Base-by-base conservation (phyloP, 345 rosid genomes). In the Triadica sebifera region DNA sequence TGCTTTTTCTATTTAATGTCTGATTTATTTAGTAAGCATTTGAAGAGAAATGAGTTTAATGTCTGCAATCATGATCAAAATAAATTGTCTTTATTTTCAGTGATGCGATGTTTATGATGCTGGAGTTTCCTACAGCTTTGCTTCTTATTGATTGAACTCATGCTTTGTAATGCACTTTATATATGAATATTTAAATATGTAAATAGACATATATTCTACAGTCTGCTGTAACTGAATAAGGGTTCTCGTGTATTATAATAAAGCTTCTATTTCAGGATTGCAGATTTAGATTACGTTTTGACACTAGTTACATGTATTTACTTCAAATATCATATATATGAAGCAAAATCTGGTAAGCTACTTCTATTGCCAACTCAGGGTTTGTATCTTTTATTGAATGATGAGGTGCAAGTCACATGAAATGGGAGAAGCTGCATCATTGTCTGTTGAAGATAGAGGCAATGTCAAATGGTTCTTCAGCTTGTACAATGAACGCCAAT, bases 401-500 rank as follows among this genome's bases (percentile, higher is more conserved):
- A 50, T 75, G 51, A 87, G 69, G 53, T 47, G 74, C 71, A 79
- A 61, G 57, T 87, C 81, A 4, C 58, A 37, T 39, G 78, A 37
- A 25, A 34, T 20, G 59, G 73, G 56, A 61, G 72, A 66, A 77
- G 24, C 65, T 20, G 56, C 29, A 15, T 71, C 70, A 59, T 51
- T 75, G 63, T 73, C 73, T 52, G 64, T 49, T 66, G 83, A 67
- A 50, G 50, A 39, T 47, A 69, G 70, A 55, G 70, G 25, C 34
- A 57, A 66, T 34, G 68, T 17, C 25, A 38, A 41, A 50, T 53
- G 7, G 56, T 79, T 70, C 39, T 75, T 74, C 69, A 37, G 64
- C 80, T 81, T 84, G 61, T 81, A 77, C 16, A 59, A 76, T 15
- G 82, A 72, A 39, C 89, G 86, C 97, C 98, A 94, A 74, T 90